These are phyloP conservation scores for Papiliotrema fonsecae DNA, from an alignment of 1,284 basidiomycete genomes.

Conservation along the genomic window DNA sequence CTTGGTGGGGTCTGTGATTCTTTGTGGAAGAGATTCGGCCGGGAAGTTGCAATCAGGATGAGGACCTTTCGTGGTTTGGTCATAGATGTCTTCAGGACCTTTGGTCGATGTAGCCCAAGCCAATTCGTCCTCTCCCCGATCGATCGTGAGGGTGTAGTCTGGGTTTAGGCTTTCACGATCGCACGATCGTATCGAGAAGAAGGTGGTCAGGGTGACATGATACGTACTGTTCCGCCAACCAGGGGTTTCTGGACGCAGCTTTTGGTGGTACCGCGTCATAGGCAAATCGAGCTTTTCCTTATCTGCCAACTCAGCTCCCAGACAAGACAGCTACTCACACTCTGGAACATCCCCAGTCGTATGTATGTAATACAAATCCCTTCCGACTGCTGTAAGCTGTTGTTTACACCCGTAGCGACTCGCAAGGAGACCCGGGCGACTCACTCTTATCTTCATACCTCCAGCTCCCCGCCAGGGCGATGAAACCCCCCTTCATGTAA, in stretches of 20 bases:
- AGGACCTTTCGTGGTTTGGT: background rate
- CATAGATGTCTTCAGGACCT: background rate
- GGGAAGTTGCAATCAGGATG: background rate
- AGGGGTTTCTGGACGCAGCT: background rate
- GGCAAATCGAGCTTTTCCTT: constrained; percentile 1
- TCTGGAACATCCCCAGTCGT: constrained; percentile 1
- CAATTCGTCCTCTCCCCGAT: background rate
- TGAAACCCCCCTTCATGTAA: constrained; percentile 3
- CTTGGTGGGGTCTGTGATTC: background rate
- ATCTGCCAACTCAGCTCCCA: background rate
- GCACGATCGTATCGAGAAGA: too few species aligned
- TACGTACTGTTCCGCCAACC: constrained; percentile 3
- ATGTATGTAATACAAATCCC: constrained; percentile 2
- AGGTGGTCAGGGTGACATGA: too few species aligned
- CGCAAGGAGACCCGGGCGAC: background rate
- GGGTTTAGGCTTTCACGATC: too few species aligned
- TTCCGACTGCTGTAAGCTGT: background rate
- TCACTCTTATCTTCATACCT: constrained; percentile 4
- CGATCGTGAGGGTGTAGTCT: background rate
- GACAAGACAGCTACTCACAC: background rate
- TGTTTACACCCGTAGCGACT: background rate
- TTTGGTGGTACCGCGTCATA: constrained; percentile 1
- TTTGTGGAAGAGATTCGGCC: background rate
- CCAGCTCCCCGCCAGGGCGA: constrained; percentile 1
- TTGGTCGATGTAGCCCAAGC: constrained; percentile 1